Evolutionary conservation across 495 filamentous ascomycete genomes (phyloP).

Genomic region (Daldinia caldariorum): DNA sequence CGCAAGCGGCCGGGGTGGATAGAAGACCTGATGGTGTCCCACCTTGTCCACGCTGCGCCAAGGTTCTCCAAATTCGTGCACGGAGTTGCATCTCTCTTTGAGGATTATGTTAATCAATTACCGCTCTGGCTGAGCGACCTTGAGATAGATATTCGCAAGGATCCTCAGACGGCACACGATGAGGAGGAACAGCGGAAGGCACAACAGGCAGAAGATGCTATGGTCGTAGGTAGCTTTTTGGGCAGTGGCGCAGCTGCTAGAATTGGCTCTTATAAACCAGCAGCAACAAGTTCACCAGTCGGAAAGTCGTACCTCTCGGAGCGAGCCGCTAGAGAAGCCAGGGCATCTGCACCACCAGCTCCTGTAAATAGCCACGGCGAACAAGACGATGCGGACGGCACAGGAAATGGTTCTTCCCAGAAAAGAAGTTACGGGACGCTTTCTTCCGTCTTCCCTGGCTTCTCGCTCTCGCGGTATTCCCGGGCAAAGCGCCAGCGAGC

Average conservation of each 20-base stretch:
- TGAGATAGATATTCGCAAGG: constrained; percentile 90
- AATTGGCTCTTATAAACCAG: constrained; percentile 59
- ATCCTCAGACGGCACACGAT: constrained; percentile 90
- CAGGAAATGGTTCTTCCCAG: constrained; percentile 47
- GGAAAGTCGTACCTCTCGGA: constrained; percentile 64
- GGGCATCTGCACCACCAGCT: constrained; percentile 32
- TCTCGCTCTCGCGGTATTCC: constrained; percentile 77
- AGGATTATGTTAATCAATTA: constrained; percentile 93
- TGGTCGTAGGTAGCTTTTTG: constrained; percentile 87
- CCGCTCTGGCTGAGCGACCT: constrained; percentile 95
- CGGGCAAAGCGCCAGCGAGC: constrained; percentile 57
- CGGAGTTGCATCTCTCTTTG: constrained; percentile 88
- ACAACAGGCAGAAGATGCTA: constrained; percentile 83
- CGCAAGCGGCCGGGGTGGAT: constrained; percentile 85
- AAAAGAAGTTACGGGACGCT: constrained; percentile 59
- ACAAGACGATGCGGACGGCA: constrained; percentile 41
- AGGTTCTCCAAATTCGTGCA: constrained; percentile 97
- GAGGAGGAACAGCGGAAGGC: constrained; percentile 85
- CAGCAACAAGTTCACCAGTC: constrained; percentile 69
- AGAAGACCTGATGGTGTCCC: constrained; percentile 87
- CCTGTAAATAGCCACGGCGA: constrained; percentile 32
- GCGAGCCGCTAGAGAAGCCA: constrained; percentile 54
- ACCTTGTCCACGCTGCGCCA: constrained; percentile 87
- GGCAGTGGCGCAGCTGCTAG: constrained; percentile 54
- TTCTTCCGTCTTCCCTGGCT: constrained; percentile 72